Conservation (phyloP, 2,329 filamentous ascomycete genomes). For the Ophiostoma novo-ulmi region DNA sequence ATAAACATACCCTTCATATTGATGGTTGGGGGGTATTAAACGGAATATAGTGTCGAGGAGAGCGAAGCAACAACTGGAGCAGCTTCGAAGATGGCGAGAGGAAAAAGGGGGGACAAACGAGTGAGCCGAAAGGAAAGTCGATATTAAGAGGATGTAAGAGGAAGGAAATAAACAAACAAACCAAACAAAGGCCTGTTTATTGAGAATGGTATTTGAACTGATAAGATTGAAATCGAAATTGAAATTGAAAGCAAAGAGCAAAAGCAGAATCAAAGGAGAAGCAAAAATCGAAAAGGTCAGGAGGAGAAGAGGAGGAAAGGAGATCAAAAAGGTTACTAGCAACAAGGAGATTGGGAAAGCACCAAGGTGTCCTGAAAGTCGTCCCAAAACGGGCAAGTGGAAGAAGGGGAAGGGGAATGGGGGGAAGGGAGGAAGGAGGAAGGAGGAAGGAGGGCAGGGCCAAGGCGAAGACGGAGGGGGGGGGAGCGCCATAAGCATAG, state of each 20-base stretch:
- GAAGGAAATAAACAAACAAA: conserved; percentile 14
- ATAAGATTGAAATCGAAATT: conserved; percentile 2
- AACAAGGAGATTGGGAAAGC: conserved; percentile 9
- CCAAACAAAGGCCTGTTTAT: conserved; percentile 14
- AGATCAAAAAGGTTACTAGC: conserved; percentile 4
- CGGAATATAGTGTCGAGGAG: conserved; percentile 25
- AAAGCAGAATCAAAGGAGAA: conserved; percentile 15
- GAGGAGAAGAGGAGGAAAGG: conserved; percentile 12
- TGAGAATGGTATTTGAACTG: conserved; percentile 10
- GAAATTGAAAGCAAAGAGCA: conserved; percentile 15
- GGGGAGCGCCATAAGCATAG: conserved; percentile 15
- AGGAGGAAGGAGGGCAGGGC: conserved; percentile 1
- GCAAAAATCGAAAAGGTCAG: conserved; percentile 7
- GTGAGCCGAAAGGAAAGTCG: conserved; percentile 25
- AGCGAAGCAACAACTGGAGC: conserved; percentile 9
- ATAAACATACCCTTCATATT: conserved; percentile 41
- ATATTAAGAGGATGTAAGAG: conserved; percentile 2
- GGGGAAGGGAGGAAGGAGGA: conserved; percentile 7
- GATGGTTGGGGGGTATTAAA: conserved; percentile 18
- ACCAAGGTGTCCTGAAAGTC: conserved; percentile 25
- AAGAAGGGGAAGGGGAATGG: conserved; percentile 9
- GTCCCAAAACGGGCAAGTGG: conserved; percentile 22
- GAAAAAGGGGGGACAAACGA: conserved; percentile 18
- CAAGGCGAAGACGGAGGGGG: background rate
- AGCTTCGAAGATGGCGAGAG: conserved; percentile 17